Conservation (phyloP, 106 monocot species). For the Platanthera guangdongensis region DNA sequence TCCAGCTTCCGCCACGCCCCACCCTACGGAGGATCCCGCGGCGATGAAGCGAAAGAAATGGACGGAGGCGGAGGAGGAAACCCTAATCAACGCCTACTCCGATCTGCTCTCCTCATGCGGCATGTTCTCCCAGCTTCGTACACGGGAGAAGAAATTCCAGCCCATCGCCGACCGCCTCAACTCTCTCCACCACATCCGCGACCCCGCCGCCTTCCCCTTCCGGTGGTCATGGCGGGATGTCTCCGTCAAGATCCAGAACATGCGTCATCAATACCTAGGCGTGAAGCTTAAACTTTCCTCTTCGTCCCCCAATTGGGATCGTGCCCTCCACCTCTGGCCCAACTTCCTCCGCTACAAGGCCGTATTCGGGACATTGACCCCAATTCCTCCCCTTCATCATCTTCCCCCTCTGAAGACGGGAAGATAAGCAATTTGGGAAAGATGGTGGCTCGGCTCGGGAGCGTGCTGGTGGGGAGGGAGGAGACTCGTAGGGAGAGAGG, state of each 20-base stretch:
- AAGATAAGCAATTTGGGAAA: background rate
- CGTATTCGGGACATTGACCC: constrained; percentile 43
- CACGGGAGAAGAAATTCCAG: constrained; percentile 50
- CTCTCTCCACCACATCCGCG: constrained; percentile 32
- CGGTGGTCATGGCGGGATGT: constrained; percentile 65
- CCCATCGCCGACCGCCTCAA: constrained; percentile 56
- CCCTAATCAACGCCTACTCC: constrained; percentile 36
- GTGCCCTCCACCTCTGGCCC: background rate
- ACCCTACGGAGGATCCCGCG: no score
- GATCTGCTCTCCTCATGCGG: constrained; percentile 16
- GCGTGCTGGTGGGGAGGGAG: background rate
- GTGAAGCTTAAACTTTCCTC: constrained; percentile 46
- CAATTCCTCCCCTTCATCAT: background rate
- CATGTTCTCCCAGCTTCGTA: constrained; percentile 13
- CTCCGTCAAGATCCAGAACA: constrained; percentile 68
- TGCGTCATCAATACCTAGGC: constrained; percentile 52
- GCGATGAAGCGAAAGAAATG: constrained; percentile 63
- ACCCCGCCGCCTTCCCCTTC: constrained; percentile 48
- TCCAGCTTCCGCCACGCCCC: no score
- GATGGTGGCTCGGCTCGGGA: background rate
- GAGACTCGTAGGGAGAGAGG: background rate
- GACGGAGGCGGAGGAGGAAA: constrained; percentile 53
- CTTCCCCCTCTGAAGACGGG: background rate
- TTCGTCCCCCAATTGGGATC: constrained; percentile 21
- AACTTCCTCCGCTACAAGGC: constrained; percentile 5